Evolutionary conservation across 2,329 filamentous ascomycete species (phyloP), one percentile per base, ranked within the genome.

Genomic region (Cercospora sp.): DNA sequence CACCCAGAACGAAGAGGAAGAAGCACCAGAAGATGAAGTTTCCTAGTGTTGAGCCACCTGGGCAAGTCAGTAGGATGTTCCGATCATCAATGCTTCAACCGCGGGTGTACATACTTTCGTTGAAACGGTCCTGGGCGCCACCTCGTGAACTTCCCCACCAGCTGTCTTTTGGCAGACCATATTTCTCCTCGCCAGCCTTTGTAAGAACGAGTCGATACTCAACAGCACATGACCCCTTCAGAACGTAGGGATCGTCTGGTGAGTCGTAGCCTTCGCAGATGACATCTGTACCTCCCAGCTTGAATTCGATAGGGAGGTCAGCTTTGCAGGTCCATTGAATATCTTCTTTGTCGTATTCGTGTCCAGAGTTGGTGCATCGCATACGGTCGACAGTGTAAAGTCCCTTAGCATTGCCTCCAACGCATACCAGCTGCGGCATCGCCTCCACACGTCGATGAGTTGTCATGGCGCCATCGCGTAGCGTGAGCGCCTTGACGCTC

Each of bases 321-420:
- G 88, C 87, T n/a, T 88, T 88, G 81, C 94, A 99, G 30, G 91
- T 92, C 94, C 94, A 99, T 81, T 97, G 90, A 43, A 97, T 86
- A 77, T 97, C 91, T 80, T 95, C 89, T 53, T 83, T 79, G 70
- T 88, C 88, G 82, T 97, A 97, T 69, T 90, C 90, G 32, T 87
- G 84, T 69, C 94, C 95, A 69, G 90, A 86, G 82, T 98, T 98
- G 70, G 86, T 90, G 85, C 94, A 99, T 75, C 93, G 92, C 90
- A 98, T 92, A 12, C 90, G 83, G 73, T 96, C 91, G 70, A 97
- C 82, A 28, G 87, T 82, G 83, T 94, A 91, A 66, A 94, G 85
- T 45, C 85, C 83, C 66, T 81, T 79, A 63, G 84, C 83, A 8
- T 82, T 85, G 63, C 88, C 85, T 30, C 91, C 92, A 65, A 90